Evolutionary conservation across 306 rosid genomes (phyloP).

Genomic region (Cucumis cinereus): DNA sequence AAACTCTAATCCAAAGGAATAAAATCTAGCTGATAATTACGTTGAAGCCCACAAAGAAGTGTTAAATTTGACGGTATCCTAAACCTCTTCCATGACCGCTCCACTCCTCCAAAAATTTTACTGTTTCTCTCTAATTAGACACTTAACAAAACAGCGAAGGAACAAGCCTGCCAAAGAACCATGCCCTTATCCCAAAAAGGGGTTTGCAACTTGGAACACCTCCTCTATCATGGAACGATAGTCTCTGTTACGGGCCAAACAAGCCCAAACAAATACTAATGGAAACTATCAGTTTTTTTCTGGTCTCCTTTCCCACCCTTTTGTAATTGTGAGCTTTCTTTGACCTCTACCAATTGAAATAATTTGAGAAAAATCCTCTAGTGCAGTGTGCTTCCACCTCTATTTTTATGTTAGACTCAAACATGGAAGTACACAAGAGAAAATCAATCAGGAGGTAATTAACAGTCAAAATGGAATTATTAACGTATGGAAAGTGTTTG

Average conservation of each 20-base stretch:
- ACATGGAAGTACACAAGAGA: neutral
- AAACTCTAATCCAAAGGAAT: neutral
- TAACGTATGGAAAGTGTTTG: neutral
- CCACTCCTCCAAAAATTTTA: neutral
- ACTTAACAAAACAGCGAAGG: neutral
- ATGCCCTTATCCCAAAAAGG: neutral
- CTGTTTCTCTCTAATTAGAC: neutral
- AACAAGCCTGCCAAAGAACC: neutral
- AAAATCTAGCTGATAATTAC: neutral
- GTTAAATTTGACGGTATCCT: neutral
- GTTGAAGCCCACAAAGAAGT: neutral
- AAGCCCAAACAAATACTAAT: neutral
- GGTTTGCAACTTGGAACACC: neutral
- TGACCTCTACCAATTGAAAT: neutral
- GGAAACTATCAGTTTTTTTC: neutral
- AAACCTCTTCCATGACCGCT: neutral
- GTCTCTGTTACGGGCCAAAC: neutral
- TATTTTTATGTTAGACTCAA: neutral
- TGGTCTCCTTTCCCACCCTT: neutral
- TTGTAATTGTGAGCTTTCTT: neutral
- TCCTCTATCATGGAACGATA: neutral
- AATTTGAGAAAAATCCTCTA: neutral
- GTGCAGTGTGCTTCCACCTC: neutral
- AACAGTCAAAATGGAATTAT: neutral
- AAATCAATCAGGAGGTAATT: neutral